These are phyloP conservation scores for Aspergillus niger DNA, from an alignment of 2,329 filamentous ascomycete species.

Conservation along the genomic window DNA sequence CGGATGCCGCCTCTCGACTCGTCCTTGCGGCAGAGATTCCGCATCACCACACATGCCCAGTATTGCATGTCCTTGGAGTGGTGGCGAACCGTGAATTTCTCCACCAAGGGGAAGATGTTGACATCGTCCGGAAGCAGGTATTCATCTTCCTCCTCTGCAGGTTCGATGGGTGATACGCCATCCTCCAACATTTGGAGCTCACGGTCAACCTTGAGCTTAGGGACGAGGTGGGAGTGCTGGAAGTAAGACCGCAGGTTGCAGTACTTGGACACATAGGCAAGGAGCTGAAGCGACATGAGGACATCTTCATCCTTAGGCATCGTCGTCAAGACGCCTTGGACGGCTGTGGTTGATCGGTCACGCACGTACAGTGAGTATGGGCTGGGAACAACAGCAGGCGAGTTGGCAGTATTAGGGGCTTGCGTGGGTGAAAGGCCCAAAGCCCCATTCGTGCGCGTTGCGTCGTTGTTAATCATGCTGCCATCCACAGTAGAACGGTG, in stretches of 20 bases:
- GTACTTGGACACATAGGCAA: constrained; percentile 98
- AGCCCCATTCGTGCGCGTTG: constrained; percentile 66
- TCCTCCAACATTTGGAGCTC: constrained; percentile 80
- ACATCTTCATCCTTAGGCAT: constrained; percentile 98
- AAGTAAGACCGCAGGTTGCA: constrained; percentile 96
- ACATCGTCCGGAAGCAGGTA: constrained; percentile 91
- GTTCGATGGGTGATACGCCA: constrained; percentile 49
- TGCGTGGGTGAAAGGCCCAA: constrained; percentile 74
- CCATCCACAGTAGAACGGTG: constrained; percentile 82
- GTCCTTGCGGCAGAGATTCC: constrained; percentile 97
- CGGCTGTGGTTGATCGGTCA: constrained; percentile 68
- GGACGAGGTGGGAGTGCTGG: constrained; percentile 90
- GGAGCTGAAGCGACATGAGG: constrained; percentile 92
- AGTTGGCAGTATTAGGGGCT: constrained; percentile 63
- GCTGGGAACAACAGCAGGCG: constrained; percentile 70
- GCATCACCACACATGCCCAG: constrained; percentile 98
- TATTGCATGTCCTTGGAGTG: constrained; percentile 98
- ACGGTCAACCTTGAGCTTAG: constrained; percentile 83
- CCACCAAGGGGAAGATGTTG: constrained; percentile 97
- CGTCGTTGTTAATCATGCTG: constrained; percentile 73
- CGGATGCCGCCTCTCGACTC: constrained; percentile 91
- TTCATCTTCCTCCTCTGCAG: constrained; percentile 71
- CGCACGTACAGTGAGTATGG: constrained; percentile 78
- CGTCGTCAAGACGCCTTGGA: constrained; percentile 75
- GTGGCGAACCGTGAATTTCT: constrained; percentile 96